phyloP scores from a whole-genome alignment of 495 filamentous ascomycete genomes.

The Astrothelium subdiscretum region DNA sequence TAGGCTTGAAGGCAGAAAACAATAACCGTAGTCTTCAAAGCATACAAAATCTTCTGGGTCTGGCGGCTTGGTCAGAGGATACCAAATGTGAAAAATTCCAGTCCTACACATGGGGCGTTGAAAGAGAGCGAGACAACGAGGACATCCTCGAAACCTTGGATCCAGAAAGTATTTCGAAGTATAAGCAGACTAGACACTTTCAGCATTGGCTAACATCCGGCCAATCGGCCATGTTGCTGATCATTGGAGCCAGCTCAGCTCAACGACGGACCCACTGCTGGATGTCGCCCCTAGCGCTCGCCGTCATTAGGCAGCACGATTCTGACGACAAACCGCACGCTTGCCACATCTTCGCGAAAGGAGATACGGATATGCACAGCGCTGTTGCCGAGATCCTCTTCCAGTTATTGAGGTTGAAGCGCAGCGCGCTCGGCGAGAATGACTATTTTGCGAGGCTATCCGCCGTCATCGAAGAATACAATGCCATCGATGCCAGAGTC shows the following conservation, averaged over 20 bases:
- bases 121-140: background rate
- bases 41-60: background rate
- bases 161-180: background rate
- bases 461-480: background rate
- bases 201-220: background rate
- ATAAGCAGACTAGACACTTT: background rate
- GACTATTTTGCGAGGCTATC: background rate
- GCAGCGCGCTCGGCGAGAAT: background rate
- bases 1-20: background rate
- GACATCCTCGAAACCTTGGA: background rate
- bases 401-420: background rate
- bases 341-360: background rate
- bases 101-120: background rate
- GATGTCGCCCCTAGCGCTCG: background rate
- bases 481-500: background rate
- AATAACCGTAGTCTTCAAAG: background rate
- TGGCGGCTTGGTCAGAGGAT: background rate
- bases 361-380: background rate
- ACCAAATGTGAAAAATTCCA: background rate
- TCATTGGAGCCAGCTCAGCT: background rate
- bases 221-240: background rate
- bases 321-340: background rate
- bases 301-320: background rate
- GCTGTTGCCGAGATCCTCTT: background rate
- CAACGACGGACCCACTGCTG: background rate